Base-by-base conservation (phyloP, 2,329 filamentous ascomycete genomes). In the Colletotrichum sp. region DNA sequence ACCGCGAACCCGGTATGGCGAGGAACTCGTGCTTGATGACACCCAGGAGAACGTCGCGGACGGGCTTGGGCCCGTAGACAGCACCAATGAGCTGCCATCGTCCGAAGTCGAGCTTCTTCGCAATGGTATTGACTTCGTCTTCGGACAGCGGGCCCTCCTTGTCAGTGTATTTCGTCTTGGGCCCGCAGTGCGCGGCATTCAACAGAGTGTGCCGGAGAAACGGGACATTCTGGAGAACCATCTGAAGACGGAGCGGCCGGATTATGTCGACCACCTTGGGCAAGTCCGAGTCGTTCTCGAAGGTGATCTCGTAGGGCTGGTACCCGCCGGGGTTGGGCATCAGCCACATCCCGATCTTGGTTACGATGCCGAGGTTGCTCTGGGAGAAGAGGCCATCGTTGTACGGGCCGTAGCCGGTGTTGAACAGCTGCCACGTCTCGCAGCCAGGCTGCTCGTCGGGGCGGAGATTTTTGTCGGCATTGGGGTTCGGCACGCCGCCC, bases 301-400 rank as follows among this genome's bases (percentile, higher is more conserved):
- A 77, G 18, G 67, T 78, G 21, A 78, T 78, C 59, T 75, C 75
- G 39, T 75, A 75, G 5, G 77, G 71, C 66, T 89, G 86, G 75
- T 88, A 87, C 2, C 87, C 88, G 12, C 85, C 87, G 0, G 88
- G 88, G 61, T 89, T 89, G 2, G 87, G 86, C 89, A 91, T 90
- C 39, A 91, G 82, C 82, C 81, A 81, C 78, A 90, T 85, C 0
- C 88, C 89, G 83, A 90, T 88, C 80, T 90, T 90, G 5, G 87
- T 88, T 3, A 89, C 88, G 28, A 90, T 86, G 13, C 88, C 88
- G 12, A 88, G 85, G 67, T 89, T 89, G 2, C 85, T 87, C 77
- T 90, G 88, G 0, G 86, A 84, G 77, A 90, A 90, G 1, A 90
- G 84, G 3, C 86, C 86, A 28, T 84, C 83, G 18, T 80, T 80